phyloP scores from a whole-genome alignment of 2,329 filamentous ascomycete species.

The Aspergillus latus region DNA sequence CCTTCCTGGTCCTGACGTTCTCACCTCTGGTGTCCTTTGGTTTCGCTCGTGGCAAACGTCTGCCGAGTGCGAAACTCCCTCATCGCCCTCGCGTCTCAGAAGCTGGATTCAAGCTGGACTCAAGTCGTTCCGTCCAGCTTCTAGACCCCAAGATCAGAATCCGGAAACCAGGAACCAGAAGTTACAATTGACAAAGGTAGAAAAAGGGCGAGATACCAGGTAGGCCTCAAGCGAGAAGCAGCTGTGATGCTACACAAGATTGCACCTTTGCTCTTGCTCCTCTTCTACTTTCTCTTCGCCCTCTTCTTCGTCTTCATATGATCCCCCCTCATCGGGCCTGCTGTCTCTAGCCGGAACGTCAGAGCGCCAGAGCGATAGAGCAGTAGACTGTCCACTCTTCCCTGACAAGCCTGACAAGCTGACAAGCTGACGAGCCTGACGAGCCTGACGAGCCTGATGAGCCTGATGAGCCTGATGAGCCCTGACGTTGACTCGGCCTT shows the following conservation, averaged over 20 bases:
- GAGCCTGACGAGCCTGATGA: too few species aligned
- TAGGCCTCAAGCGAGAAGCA: slow-evolving; percentile 9
- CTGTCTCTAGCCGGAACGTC: slow-evolving; percentile 15
- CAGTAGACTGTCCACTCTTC: not conserved
- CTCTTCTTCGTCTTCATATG: slow-evolving; percentile 18
- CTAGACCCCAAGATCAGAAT: not conserved
- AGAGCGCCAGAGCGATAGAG: not conserved
- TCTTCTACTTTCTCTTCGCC: too few species aligned
- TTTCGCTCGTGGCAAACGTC: not conserved
- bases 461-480: too few species aligned
- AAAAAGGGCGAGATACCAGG: slow-evolving; percentile 8
- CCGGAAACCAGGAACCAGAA: not conserved
- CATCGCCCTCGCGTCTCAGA: not conserved
- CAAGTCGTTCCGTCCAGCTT: not conserved
- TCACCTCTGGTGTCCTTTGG: not conserved
- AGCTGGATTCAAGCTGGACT: too few species aligned
- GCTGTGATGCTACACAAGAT: slow-evolving; percentile 21
- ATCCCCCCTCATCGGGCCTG: slow-evolving; percentile 3
- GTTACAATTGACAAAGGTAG: not conserved
- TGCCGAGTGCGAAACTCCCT: not conserved
- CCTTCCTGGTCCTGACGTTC: not conserved
- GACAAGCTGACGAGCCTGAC: too few species aligned
- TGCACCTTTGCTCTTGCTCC: slow-evolving; percentile 11
- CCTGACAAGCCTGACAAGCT: not conserved
- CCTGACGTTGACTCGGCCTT: slow-evolving; percentile 11